Evolutionary conservation across 2,329 filamentous ascomycete genomes (phyloP), one percentile per base, ranked within the genome.

Genomic region (Phialophora verrucosa): DNA sequence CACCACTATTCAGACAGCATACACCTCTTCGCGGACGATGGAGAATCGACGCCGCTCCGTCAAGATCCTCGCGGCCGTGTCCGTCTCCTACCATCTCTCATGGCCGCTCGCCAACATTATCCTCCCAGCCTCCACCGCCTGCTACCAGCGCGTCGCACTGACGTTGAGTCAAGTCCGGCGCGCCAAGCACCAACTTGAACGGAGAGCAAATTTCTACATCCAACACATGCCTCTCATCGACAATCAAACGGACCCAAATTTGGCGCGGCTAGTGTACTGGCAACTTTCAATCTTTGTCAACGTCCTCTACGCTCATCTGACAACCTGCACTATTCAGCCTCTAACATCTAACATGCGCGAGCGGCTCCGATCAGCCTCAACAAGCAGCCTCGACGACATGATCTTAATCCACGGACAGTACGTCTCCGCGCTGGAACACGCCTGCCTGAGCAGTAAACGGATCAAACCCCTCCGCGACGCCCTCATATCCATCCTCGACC

Each of bases 331-430:
- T 1, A 82, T 96, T 0, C 84, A 84, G 0, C 85, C 88, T 0
- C 83, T 87, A 25, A 85, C 84, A 1, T 74, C 77, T 1, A 80
- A 82, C 32, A 85, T 97, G 80, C 79, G 80, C 5, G 75, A 77
- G 2, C 80, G 83, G 0, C 83, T 97, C 59, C 31, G 51, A 14
- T 53, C 25, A 77, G 79, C 14, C 78, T 80, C 5, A 87, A 66
- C 91, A 0, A 82, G 84, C 29, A 92, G 94, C 71, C 87, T 97
- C 10, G 92, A 97, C 74, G 85, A 85, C 29, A 96, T 97, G 91
- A 88, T 93, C 29, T 78, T 78, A 1, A 83, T 88, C 0, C 93
- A 97, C 75, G 79, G 85, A 4, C 75, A 77, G 0, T 94, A 90
- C 73, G 80, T 90, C 53, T 83, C 82, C 53, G 83, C 83, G 1